Conservation (phyloP, 306 rosid genomes). For the Vigna reflexopilosa region DNA sequence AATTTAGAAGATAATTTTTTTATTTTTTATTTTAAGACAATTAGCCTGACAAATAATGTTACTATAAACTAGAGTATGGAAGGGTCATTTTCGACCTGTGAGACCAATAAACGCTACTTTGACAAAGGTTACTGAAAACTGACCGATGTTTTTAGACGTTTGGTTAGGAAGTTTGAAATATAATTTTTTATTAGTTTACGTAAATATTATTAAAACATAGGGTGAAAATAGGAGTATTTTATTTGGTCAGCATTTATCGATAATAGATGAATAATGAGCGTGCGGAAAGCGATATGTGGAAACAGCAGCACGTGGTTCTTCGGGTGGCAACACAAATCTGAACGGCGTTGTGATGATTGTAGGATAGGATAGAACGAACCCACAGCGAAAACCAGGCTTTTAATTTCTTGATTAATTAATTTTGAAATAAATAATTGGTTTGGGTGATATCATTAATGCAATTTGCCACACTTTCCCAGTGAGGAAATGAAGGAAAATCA, state of each 20-base stretch:
- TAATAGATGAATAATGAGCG: not conserved
- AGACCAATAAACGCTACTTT: not conserved
- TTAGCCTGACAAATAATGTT: not conserved
- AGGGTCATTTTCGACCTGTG: not conserved
- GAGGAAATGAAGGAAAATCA: constrained; percentile 2
- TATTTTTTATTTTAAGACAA: too few relatives aligned
- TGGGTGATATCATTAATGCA: not conserved
- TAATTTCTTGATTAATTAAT: too few relatives aligned
- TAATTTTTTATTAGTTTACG: too few relatives aligned
- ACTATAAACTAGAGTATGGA: too few relatives aligned
- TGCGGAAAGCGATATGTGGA: not conserved
- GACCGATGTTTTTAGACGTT: too few relatives aligned
- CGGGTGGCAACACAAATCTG: not conserved
- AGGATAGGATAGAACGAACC: constrained; percentile 16
- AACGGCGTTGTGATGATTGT: not conserved
- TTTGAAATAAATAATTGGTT: not conserved
- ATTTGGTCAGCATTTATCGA: not conserved
- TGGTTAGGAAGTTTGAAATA: too few relatives aligned
- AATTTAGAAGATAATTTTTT: too few relatives aligned
- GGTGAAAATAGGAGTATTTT: too few relatives aligned
- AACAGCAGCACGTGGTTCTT: constrained; percentile 44
- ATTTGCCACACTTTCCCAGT: not conserved
- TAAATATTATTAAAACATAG: too few relatives aligned
- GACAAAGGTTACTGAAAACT: not conserved
- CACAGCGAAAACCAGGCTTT: not conserved